Conservation (phyloP, 169 alveolate genomes). For the Perkinsus chesapeaki region DNA sequence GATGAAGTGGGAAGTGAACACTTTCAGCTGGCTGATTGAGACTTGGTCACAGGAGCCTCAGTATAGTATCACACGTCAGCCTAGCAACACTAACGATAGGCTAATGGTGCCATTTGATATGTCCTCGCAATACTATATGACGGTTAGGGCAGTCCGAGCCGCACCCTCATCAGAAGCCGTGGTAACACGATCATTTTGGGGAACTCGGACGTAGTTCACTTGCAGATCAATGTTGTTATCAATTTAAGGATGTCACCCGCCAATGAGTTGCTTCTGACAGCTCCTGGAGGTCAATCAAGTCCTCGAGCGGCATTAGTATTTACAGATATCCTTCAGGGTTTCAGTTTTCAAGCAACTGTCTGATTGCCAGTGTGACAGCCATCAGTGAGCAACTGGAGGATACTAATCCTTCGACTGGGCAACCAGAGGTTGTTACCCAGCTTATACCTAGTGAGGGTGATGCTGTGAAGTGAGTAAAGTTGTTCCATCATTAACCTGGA, state of each 20-base stretch:
- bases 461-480: neutral
- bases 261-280: neutral
- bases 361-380: neutral
- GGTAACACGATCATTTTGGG: neutral
- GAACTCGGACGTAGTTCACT: neutral
- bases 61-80: neutral
- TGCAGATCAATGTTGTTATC: neutral
- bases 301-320: neutral
- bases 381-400: neutral
- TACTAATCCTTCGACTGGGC: neutral
- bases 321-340: neutral
- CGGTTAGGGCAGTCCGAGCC: neutral
- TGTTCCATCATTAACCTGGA: neutral
- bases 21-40: neutral
- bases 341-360: neutral
- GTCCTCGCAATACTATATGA: neutral
- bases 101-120: neutral
- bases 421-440: neutral
- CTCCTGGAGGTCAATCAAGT: neutral
- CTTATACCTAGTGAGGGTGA: neutral
- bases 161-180: neutral
- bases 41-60: neutral
- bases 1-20: neutral
- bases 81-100: neutral
- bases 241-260: neutral